Evolutionary conservation across 2,329 filamentous ascomycete genomes (phyloP).

Genomic region (Arachnopeziza araneosa): DNA sequence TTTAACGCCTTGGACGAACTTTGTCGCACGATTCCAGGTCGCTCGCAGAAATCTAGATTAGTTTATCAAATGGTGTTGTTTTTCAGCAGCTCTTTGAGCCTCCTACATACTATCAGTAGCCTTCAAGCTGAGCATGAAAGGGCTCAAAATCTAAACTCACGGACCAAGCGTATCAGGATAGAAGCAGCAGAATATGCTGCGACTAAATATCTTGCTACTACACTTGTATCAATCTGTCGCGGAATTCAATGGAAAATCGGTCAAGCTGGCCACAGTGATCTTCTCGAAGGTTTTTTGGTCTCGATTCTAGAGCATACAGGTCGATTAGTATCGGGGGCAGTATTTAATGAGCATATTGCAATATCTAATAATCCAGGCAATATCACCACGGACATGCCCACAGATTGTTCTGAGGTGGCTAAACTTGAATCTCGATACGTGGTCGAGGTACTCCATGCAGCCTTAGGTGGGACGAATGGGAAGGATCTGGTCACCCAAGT

Average conservation of each 20-base stretch:
- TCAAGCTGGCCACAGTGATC: conserved; percentile 25
- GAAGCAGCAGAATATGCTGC: conserved; percentile 18
- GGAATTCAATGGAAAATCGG: conserved; percentile 18
- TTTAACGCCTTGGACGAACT: conserved; percentile 20
- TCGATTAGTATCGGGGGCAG: conserved; percentile 33
- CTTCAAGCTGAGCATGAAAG: conserved; percentile 15
- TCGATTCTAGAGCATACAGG: conserved; percentile 35
- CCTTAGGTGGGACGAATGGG: conserved; percentile 16
- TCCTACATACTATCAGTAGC: conserved; percentile 11
- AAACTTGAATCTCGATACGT: conserved; percentile 20
- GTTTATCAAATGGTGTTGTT: conserved; percentile 20
- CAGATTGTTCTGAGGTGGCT: not conserved
- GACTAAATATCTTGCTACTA: conserved; percentile 16
- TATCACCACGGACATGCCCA: conserved; percentile 10
- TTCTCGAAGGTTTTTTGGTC: conserved; percentile 38
- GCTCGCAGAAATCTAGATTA: conserved; percentile 12
- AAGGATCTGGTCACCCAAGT: conserved; percentile 15
- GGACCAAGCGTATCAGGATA: conserved; percentile 5
- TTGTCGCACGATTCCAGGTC: conserved; percentile 19
- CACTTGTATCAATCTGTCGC: conserved; percentile 15
- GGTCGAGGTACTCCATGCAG: conserved; percentile 22
- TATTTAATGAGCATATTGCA: conserved; percentile 33
- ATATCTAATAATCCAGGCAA: conserved; percentile 17
- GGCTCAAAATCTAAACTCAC: not conserved
- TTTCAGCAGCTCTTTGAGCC: conserved; percentile 12